Evolutionary conservation across 306 rosid genomes (phyloP).

Genomic region (Cucumis melo): DNA sequence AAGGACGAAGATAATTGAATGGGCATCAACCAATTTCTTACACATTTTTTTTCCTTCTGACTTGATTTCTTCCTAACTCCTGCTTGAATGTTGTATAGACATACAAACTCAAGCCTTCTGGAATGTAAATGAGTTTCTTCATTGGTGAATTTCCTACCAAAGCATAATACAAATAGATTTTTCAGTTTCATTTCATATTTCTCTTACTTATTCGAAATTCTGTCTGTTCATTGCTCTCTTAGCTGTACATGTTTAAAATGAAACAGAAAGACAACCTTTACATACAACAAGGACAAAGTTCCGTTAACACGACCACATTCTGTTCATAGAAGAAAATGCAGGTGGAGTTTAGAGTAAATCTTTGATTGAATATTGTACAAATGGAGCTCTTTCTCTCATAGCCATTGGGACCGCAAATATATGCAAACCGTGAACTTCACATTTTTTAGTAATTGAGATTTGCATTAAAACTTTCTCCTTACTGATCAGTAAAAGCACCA

Average conservation of each 20-base stretch:
- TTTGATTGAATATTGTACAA: background rate
- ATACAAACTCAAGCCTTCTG: background rate
- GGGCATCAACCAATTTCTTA: background rate
- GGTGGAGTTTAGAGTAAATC: background rate
- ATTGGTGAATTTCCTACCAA: background rate
- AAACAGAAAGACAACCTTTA: background rate
- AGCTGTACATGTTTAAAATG: background rate
- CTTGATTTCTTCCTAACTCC: background rate
- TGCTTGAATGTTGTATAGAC: background rate
- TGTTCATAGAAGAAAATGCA: background rate
- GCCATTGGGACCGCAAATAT: background rate
- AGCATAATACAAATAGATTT: background rate
- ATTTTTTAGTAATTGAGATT: too few species aligned
- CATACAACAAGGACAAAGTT: background rate
- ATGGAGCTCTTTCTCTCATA: background rate
- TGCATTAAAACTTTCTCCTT: too few species aligned
- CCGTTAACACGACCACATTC: background rate
- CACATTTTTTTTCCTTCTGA: background rate
- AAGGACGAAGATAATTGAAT: background rate
- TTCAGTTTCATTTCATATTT: background rate
- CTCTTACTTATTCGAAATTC: background rate
- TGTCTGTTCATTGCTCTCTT: background rate
- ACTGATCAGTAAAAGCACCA: too few species aligned
- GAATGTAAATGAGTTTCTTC: background rate
- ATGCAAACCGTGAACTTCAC: too few species aligned